Base-by-base conservation (phyloP, 106 monocot genomes). In the Hemerocallis citrina region DNA sequence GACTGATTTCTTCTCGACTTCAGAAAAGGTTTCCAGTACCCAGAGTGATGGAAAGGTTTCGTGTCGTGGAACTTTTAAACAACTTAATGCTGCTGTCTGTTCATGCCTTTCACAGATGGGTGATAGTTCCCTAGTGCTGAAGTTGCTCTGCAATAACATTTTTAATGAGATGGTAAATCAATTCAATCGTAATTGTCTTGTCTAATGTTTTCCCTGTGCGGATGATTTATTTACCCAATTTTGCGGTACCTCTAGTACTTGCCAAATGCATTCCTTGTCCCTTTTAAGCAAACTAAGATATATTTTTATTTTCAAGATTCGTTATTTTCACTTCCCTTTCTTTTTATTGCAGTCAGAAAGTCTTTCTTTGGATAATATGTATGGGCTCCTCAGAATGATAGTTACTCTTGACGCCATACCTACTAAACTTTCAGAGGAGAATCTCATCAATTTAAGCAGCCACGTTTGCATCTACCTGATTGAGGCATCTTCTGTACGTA, bases 401-500 rank as follows among this genome's bases (percentile, higher is more conserved):
- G 50, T 66, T 39, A 50, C 54, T 16, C 89, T 94, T 27, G 77
- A 83, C 45, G 62, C 57, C 15, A 69, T 51, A 33, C 52, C 37
- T 9, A 58, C 73, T 28, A 71, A 47, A 69, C 61, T 85, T 20
- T 31, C 64, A 32, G 75, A 74, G 34, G 81, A 79, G 24, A 52
- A 64, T 32, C 39, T 77, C 37, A 30, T 16, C 35, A 60, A 38
- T 47, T 55, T 89, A 54, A 68, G 75, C 65, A 61, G 67, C 7
- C 69, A 50, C 56, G 54, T 89, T 19, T 61, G 32, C 47, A 12
- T 45, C 24, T 94, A 89, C 47, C 42, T 85, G 60, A 30, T 85
- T 38, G 72, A 72, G 69, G 73, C 75, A 55, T 36, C 85, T 70
- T 72, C 68, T 77, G 93, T 93, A 81, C 51, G 88, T 76, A 61